Conservation (phyloP, 257 asterid species). For the Nicotiana obtusifolia region DNA sequence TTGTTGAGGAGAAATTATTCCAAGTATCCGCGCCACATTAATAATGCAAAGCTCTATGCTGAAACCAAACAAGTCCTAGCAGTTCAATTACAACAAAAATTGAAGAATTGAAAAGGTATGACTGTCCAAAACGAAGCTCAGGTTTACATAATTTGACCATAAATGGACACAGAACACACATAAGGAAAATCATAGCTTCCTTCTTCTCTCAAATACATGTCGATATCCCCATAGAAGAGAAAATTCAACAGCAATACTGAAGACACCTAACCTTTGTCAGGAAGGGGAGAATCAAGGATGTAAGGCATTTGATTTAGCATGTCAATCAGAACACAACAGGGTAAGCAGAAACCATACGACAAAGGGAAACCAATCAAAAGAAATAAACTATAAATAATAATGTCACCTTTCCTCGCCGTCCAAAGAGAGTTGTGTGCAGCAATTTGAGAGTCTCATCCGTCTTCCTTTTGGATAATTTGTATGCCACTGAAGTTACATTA, state of each 20-base stretch:
- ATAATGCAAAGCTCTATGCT: neutral
- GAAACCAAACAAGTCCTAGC: neutral
- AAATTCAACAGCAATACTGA: neutral
- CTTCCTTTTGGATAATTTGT: slow-evolving; percentile 73
- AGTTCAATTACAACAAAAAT: neutral
- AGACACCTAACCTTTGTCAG: neutral
- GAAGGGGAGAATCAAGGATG: neutral
- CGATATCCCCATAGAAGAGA: neutral
- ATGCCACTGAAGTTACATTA: slow-evolving; percentile 48
- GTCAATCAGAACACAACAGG: neutral
- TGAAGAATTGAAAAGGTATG: neutral
- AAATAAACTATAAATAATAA: slow-evolving; percentile 6
- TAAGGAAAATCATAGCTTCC: neutral
- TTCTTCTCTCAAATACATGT: neutral
- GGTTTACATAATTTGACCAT: neutral
- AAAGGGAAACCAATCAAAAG: neutral
- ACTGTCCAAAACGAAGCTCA: neutral
- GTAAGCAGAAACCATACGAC: neutral
- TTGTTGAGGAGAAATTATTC: neutral
- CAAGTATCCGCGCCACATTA: neutral
- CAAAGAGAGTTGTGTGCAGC: slow-evolving; percentile 73
- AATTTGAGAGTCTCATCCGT: slow-evolving; percentile 67
- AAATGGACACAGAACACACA: neutral
- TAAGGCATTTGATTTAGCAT: neutral
- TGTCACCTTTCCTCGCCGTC: slow-evolving; percentile 90